Evolutionary conservation across 768 basidiomycete species (phyloP).

Genomic region (Lenzites betulinus): DNA sequence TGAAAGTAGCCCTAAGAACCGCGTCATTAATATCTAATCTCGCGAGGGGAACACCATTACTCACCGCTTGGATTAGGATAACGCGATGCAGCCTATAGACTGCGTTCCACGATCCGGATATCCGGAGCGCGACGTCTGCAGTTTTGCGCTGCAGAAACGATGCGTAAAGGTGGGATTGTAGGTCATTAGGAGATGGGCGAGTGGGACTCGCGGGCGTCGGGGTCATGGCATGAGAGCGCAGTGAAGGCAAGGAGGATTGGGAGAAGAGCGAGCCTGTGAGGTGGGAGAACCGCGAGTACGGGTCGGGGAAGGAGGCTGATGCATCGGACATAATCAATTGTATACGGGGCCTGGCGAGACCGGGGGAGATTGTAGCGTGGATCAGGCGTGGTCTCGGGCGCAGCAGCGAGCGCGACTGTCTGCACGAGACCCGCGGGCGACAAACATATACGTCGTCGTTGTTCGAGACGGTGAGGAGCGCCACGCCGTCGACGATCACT

Average conservation of each 20-base stretch:
- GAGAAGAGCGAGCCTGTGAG: slow-evolving; percentile 9
- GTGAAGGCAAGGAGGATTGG: slow-evolving; percentile 21
- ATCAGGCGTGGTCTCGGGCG: slow-evolving; percentile 3
- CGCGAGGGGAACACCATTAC: slow-evolving; percentile 27
- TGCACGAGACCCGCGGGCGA: neutral
- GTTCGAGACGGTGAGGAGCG: slow-evolving; percentile 9
- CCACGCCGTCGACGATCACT: slow-evolving; percentile 1
- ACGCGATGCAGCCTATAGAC: slow-evolving; percentile 82
- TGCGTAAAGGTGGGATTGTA: slow-evolving; percentile 76
- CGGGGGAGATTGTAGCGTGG: neutral
- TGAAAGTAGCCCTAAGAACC: slow-evolving; percentile 76
- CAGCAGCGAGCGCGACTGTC: neutral
- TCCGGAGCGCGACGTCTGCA: slow-evolving; percentile 74
- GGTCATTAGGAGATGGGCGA: slow-evolving; percentile 50
- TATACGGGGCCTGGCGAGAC: slow-evolving; percentile 4
- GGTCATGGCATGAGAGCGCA: slow-evolving; percentile 24
- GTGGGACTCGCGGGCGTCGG: slow-evolving; percentile 30
- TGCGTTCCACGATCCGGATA: slow-evolving; percentile 69
- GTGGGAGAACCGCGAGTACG: slow-evolving; percentile 5
- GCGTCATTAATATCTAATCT: neutral
- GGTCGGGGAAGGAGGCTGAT: slow-evolving; percentile 10
- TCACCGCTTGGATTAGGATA: slow-evolving; percentile 84
- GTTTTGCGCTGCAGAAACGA: slow-evolving; percentile 73
- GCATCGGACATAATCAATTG: slow-evolving; percentile 10
- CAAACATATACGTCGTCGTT: slow-evolving; percentile 4